Evolutionary conservation across 495 filamentous ascomycete species (phyloP).

Genomic region (Xylaria curta): DNA sequence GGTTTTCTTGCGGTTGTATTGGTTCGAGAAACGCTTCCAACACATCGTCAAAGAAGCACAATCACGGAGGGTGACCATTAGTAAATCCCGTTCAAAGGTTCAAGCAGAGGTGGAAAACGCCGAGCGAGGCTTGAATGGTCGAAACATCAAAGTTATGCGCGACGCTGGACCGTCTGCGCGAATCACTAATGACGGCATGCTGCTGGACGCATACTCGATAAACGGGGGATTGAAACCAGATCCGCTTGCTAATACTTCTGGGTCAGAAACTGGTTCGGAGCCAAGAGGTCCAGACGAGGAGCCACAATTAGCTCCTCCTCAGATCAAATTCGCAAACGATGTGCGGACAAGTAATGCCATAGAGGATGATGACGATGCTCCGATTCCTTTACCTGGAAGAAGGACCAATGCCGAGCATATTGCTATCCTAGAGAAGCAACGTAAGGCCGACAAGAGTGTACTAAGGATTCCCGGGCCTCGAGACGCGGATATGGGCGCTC

Average conservation of each 20-base stretch:
- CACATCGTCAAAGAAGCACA: constrained; percentile 64
- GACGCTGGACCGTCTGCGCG: constrained; percentile 49
- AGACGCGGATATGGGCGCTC: constrained; percentile 80
- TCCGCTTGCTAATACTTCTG: constrained; percentile 38
- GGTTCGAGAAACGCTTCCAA: constrained; percentile 96
- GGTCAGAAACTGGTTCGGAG: constrained; percentile 32
- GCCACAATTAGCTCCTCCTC: constrained; percentile 31
- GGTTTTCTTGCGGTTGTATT: constrained; percentile 91
- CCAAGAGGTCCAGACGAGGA: constrained; percentile 23
- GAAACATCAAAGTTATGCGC: constrained; percentile 77
- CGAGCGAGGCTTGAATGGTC: constrained; percentile 73
- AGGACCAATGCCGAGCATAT: constrained; percentile 78
- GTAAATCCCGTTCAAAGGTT: constrained; percentile 61
- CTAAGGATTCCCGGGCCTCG: constrained; percentile 86
- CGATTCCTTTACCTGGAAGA: constrained; percentile 54
- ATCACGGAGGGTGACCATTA: constrained; percentile 49
- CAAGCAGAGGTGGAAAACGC: constrained; percentile 60
- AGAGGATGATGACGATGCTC: constrained; percentile 43
- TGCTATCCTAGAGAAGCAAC: constrained; percentile 82
- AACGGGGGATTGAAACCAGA: constrained; percentile 27
- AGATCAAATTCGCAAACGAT: constrained; percentile 70
- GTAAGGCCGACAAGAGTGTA: constrained; percentile 73
- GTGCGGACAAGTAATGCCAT: constrained; percentile 56
- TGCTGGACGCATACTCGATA: constrained; percentile 43
- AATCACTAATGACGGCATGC: constrained; percentile 55